Base-by-base conservation (phyloP, 2,329 filamentous ascomycete genomes). In the Ustulina deusta region DNA sequence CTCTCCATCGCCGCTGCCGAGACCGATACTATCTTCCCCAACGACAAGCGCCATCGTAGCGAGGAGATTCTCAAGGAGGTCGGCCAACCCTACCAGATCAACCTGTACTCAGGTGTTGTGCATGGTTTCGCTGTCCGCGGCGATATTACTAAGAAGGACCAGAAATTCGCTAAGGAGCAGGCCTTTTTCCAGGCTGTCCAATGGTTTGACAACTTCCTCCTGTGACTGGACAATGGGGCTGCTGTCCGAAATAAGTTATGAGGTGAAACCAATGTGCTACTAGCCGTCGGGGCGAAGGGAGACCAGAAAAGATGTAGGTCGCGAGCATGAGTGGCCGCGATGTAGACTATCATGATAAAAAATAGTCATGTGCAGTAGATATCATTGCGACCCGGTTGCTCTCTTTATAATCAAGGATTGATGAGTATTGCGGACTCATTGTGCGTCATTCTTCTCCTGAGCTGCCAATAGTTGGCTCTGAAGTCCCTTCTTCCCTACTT, bases 71-170 rank as follows among this genome's bases (percentile, higher is more conserved):
- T 92, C 51, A 80, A 81, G 65, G 82, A 88, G 77, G 82, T 81
- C 3, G 84, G 84, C 34, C 79, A 84, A 57, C 87, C 87, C 25
- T 96, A 92, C 81, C 92, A 97, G 81, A 91, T 96, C 78, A 92
- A 86, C 78, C 83, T 97, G 9, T 96, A 87, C 83, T 89, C 87
- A 2, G 88, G 88, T 62, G 89, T 93, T 34, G 79, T 81, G 63
- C 93, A 97, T 78, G 93, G 93, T 0, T 97, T 96, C 74, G 84
- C 89, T 9, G 89, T 94, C 1, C 87, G 92, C 63, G 85, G 84
- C 32, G 91, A 96, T 76, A 66, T 85, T 36, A 84, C 75, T 68
- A 84, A 89, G 70, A 85, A 84, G 77, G 71, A 82, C 52, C 79
- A 87, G 75, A 89, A 86, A 78, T 95, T 86, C 74, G 90, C 91